Evolutionary conservation across 2,329 filamentous ascomycete species (phyloP), one percentile per base, ranked within the genome.

Genomic region (Ceratocystis variospora): DNA sequence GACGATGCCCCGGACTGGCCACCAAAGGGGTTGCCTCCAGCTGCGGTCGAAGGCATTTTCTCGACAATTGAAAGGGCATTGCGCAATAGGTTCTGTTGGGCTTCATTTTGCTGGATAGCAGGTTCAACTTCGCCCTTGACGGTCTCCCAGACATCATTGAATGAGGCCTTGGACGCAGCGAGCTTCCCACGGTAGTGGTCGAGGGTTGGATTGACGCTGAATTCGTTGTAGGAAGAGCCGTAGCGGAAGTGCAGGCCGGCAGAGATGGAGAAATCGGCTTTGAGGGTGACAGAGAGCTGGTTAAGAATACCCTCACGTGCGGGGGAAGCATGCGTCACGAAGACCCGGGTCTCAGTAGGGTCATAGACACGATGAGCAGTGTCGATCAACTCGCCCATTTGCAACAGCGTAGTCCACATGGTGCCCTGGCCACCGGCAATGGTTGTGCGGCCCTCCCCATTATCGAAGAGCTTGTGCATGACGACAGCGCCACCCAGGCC

Each of bases 401-500:
- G 94, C 70, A 99, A 78, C 37, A 99, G 80, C 5, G 94, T 99
- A 6, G 94, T 99, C 94, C 94, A 99, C 94, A 99, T 99, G 59
- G 94, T 99, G 69, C 94, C 94, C 76, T 99, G 94, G 22, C 94
- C 94, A 74, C 94, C 94, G 25, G 94, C 94, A 76, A 99, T 99
- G 1, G 95, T 99, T 63, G 94, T 99, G 76, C 93, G 87, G 68
- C 94, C 94, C 74, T 99, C 94, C 65, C 94, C 94, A 71, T 99
- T 99, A 76, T 99, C 94, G 73, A 99, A 99, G 19, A 99, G 84
- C 81, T 99, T 99, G 82, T 99, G 94, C 91, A 99, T 99, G 68
- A 99, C 94, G 4, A 99, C 93, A 5, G 94, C 94, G 72, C 94
- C 94, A 70, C 94, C 94, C 44, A 99, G 82, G 69, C 94, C 94